A percentile compares a stretch with the other conserved stretches of the same genome.
These are phyloP conservation scores for Albifimbria verrucaria DNA, from an alignment of 2,329 filamentous ascomycete species.

Conservation along the genomic window DNA sequence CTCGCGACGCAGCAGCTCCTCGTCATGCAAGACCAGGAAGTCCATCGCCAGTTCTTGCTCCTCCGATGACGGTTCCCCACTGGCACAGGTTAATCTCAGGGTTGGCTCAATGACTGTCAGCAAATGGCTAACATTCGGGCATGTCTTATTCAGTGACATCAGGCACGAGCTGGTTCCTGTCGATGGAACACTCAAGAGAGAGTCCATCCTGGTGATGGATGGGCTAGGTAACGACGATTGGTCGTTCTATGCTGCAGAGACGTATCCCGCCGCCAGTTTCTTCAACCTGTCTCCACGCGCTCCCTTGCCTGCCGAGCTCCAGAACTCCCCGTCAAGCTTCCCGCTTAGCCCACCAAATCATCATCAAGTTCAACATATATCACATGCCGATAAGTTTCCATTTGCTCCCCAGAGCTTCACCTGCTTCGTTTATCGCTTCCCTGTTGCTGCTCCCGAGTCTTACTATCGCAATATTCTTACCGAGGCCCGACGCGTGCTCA, in stretches of 20 bases:
- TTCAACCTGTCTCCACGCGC: conserved; percentile 69
- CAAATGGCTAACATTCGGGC: conserved; percentile 83
- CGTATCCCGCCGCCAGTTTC: conserved; percentile 70
- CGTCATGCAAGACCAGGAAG: conserved; percentile 28
- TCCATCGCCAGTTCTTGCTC: conserved; percentile 45
- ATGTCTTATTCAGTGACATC: conserved; percentile 77
- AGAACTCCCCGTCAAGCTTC: conserved; percentile 40
- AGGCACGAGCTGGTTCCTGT: conserved; percentile 62
- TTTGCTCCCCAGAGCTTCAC: conserved; percentile 75
- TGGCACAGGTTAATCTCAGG: conserved; percentile 71
- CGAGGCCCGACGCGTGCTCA: conserved; percentile 74
- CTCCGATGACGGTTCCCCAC: conserved; percentile 57
- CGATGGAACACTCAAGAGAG: conserved; percentile 38
- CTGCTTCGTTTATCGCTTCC: conserved; percentile 74
- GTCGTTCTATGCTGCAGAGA: conserved; percentile 82
- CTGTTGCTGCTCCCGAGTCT: conserved; percentile 63
- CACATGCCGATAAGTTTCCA: conserved; percentile 64
- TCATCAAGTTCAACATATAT: conserved; percentile 68
- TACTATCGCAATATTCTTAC: conserved; percentile 69
- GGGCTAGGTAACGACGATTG: conserved; percentile 85
- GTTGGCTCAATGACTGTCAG: conserved; percentile 81
- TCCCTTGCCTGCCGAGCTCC: conserved; percentile 43
- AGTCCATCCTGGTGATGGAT: conserved; percentile 72
- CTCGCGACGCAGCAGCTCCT: conserved; percentile 25
- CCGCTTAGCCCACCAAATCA: conserved; percentile 65